Evolutionary conservation across 495 filamentous ascomycete species (phyloP), one percentile per base, ranked within the genome.

Genomic region (Hyaloscypha bicolor): DNA sequence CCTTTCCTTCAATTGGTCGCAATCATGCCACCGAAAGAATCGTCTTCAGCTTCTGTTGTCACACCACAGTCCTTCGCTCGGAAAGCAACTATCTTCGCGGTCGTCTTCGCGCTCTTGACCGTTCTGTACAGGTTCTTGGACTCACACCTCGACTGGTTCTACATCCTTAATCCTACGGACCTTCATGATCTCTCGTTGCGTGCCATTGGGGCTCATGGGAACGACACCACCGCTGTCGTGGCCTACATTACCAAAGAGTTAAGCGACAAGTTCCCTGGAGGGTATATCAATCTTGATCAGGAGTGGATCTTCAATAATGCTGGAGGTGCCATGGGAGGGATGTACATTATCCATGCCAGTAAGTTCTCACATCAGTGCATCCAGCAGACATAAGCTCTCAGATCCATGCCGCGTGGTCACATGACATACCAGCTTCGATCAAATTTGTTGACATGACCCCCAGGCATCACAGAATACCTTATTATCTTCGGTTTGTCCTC

Each of bases 261-360:
- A 58, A 75, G 72, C 66, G 77, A 76, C 62, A 77, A 76, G 30
- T 67, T 82, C 42, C 76, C 78, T 61, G 74, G 78, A 3, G 76
- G 74, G 64, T 82, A 87, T 76, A 71, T 90, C 69, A 90, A 88
- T 76, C 69, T 80, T 35, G 74, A 86, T 57, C 82, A 89, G 69
- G 83, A 90, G 73, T 90, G 89, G 88, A 79, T 91, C 25, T 89
- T 91, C 68, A 91, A 91, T 82, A 92, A 92, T 67, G 91, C 91
- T 67, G 90, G 90, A 69, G 90, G 90, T 66, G 92, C 92, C 62
- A 94, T 95, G 92, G 92, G 92, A 62, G 88, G 86, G 69, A 94
- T 95, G 92, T 92, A 92, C 72, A 89, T 95, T 68, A 89, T 95
- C 74, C 92, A 95, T 74, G 90, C 92, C 68, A 91, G 88, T 90